Evolutionary conservation across 768 basidiomycete genomes (phyloP).

Genomic region (Leccinum broughii): DNA sequence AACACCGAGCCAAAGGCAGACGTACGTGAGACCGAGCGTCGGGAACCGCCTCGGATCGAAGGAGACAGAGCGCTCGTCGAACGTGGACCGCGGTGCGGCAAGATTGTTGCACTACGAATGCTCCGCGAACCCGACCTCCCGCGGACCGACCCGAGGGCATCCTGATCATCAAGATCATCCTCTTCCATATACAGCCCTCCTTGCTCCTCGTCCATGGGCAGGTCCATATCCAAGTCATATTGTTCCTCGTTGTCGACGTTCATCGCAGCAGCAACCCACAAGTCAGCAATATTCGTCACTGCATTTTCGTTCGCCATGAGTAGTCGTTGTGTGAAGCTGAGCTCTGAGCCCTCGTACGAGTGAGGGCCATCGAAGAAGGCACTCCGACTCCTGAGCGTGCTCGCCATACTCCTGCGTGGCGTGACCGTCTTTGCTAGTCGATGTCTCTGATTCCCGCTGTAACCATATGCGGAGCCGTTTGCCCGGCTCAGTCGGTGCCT

Average conservation of each 20-base stretch:
- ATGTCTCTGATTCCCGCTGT: constrained; percentile 54
- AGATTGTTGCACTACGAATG: constrained; percentile 18
- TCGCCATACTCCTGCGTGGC: constrained; percentile 53
- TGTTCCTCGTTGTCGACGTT: constrained; percentile 91
- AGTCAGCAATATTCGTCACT: constrained; percentile 90
- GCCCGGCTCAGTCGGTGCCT: constrained; percentile 53
- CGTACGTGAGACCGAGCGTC: constrained; percentile 32
- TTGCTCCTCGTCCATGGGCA: constrained; percentile 27
- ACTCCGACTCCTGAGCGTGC: constrained; percentile 52
- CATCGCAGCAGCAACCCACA: constrained; percentile 97
- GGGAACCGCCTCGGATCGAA: constrained; percentile 31
- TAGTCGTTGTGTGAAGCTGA: constrained; percentile 86
- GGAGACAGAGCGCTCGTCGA: constrained; percentile 29
- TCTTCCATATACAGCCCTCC: constrained; percentile 48
- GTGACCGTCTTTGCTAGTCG: constrained; percentile 52
- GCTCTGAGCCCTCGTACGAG: constrained; percentile 47
- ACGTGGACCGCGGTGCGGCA: constrained; percentile 24
- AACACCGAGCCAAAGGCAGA: constrained; percentile 34
- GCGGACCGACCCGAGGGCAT: constrained; percentile 22
- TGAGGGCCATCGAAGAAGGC: constrained; percentile 47
- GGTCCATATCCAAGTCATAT: constrained; percentile 46
- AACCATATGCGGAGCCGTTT: constrained; percentile 82
- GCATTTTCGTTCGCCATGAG: constrained; percentile 94
- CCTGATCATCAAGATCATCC: constrained; percentile 31
- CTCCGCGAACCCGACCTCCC: constrained; percentile 20